These are phyloP conservation scores for Aureobasidium sp. DNA, from an alignment of 2,329 filamentous ascomycete genomes.

Conservation along the genomic window DNA sequence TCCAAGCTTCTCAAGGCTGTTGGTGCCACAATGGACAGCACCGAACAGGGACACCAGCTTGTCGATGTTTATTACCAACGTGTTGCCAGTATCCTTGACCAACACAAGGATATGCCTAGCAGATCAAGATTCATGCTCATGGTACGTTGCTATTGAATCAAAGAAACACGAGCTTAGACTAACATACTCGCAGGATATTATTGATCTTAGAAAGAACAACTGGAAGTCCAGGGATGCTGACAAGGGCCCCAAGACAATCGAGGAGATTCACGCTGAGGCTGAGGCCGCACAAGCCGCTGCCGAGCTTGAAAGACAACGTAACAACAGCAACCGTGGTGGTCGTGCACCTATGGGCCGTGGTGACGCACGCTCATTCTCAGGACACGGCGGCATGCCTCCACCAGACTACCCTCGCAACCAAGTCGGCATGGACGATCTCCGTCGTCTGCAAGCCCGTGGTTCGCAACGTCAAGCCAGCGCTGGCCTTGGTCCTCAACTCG, in stretches of 20 bases:
- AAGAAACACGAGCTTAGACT: neutral
- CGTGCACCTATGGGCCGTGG: conserved; percentile 72
- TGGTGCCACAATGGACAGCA: conserved; percentile 78
- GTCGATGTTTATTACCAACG: conserved; percentile 93
- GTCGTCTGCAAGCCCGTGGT: conserved; percentile 66
- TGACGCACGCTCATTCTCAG: conserved; percentile 78
- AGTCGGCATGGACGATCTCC: conserved; percentile 84
- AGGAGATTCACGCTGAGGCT: conserved; percentile 82
- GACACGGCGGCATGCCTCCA: conserved; percentile 59
- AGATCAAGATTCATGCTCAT: conserved; percentile 94
- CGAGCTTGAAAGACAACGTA: conserved; percentile 55
- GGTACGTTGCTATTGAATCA: conserved; percentile 33
- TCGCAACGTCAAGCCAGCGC: conserved; percentile 55
- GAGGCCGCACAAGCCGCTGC: conserved; percentile 72
- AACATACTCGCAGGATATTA: conserved; percentile 52
- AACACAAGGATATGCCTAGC: conserved; percentile 67
- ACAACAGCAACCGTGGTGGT: conserved; percentile 56
- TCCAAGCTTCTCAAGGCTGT: conserved; percentile 89
- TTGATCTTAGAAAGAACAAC: conserved; percentile 69
- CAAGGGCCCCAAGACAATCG: conserved; percentile 95
- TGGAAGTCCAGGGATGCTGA: conserved; percentile 91
- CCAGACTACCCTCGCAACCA: conserved; percentile 67
- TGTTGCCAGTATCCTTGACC: conserved; percentile 73
- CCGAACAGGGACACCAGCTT: conserved; percentile 69
- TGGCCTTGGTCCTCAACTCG: conserved; percentile 55